phyloP scores from a whole-genome alignment of 306 rosid genomes.

The cucumber (Cucumis sativus) region Cucumber_9930_V3 NC_026655.2:29651001-29651500 shows the following conservation, averaged over 20 bases:
- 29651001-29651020: no score
- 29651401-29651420: conserved; percentile 37
- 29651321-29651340: conserved; percentile 52
- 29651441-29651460: background rate
- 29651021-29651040: background rate
- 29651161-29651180: conserved; percentile 74
- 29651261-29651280: background rate
- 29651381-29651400: conserved; percentile 68
- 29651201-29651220: conserved; percentile 49
- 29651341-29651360: conserved; percentile 56
- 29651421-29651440: background rate
- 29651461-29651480: background rate
- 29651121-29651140: background rate
- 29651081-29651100: background rate
- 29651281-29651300: background rate
- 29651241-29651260: conserved; percentile 32
- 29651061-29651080: background rate
- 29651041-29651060: background rate
- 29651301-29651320: conserved; percentile 1
- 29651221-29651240: conserved; percentile 69
- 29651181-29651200: conserved; percentile 66
- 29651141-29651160: conserved; percentile 5
- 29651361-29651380: conserved; percentile 52
- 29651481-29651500: no score
- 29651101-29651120: background rate